Evolutionary conservation across 2,329 filamentous ascomycete species (phyloP), one percentile per base, ranked within the genome.

Genomic region (Alternaria sp.): DNA sequence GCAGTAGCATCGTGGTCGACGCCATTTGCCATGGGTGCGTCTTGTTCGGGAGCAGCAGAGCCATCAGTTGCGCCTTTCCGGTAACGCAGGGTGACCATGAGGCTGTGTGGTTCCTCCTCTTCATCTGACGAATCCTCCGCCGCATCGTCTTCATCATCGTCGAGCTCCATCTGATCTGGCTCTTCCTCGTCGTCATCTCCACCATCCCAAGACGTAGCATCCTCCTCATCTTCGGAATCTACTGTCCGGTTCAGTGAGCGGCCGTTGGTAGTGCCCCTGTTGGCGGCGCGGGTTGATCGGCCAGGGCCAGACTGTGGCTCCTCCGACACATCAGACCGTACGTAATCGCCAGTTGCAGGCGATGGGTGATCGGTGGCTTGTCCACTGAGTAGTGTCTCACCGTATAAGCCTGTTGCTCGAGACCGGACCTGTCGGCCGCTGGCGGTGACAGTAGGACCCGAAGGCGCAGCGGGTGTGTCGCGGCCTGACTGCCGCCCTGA

Each of bases 381-480:
- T 43, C 85, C 86, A 69, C 84, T 86, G 15, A 90, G 82, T 61
- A 90, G 80, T 23, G 82, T 83, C 65, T 90, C 88, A 12, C 88
- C 88, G 57, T 91, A 92, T 46, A 90, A 82, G 28, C 91, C 88
- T 5, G 79, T 80, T 25, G 74, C 74, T 9, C 90, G 88, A 49
- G 90, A 88, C 68, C 89, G 87, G 67, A 97, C 89, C 76, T 97
- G 93, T 21, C 96, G 89, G 21, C 96, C 96, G 77, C 93, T 97
- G 21, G 93, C 90, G 4, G 96, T 98, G 54, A 89, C 86, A 12
- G 85, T 86, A 54, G 86, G 92, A 83, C 80, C 90, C 23, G 84
- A 78, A 5, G 86, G 83, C 67, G 95, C 92, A 44, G 88, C 87
- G 0, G 93, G 91, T 1, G 92, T 93, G 66, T 89, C 89, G 10